phyloP scores from a whole-genome alignment of 2,329 filamentous ascomycete genomes.

The Neoarthrinium moseri region DNA sequence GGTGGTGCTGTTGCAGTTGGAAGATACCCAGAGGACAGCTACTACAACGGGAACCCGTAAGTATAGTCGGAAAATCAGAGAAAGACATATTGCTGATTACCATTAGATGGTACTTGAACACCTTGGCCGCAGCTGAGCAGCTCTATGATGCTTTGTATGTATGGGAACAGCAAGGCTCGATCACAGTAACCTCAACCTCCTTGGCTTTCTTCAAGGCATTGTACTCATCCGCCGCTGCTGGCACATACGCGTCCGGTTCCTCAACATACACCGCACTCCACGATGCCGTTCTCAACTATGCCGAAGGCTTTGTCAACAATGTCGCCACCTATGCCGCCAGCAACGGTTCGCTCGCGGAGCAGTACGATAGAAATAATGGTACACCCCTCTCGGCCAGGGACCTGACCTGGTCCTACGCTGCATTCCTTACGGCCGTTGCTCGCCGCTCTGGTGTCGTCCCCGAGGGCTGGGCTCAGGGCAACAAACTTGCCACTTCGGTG shows the following conservation, averaged over 20 bases:
- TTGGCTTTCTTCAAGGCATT: slow-evolving; percentile 71
- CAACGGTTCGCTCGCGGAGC: slow-evolving; percentile 67
- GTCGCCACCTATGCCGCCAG: slow-evolving; percentile 60
- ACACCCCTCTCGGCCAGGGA: slow-evolving; percentile 61
- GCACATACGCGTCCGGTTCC: slow-evolving; percentile 57
- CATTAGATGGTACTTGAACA: slow-evolving; percentile 69
- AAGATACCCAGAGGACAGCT: slow-evolving; percentile 70
- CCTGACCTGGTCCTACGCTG: slow-evolving; percentile 42
- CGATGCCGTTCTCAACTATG: slow-evolving; percentile 55
- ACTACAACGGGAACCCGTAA: slow-evolving; percentile 72
- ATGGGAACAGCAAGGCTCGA: slow-evolving; percentile 62
- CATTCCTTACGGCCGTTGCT: slow-evolving; percentile 60
- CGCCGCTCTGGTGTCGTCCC: slow-evolving; percentile 56
- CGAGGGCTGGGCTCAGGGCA: slow-evolving; percentile 49
- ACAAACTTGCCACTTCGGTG: slow-evolving; percentile 41
- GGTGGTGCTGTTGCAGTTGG: slow-evolving; percentile 63
- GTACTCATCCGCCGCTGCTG: slow-evolving; percentile 53
- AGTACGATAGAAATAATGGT: slow-evolving; percentile 57
- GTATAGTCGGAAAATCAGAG: background rate
- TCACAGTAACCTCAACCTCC: slow-evolving; percentile 64
- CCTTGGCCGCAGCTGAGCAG: slow-evolving; percentile 75
- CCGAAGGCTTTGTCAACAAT: slow-evolving; percentile 60
- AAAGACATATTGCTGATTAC: slow-evolving; percentile 11
- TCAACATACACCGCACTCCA: slow-evolving; percentile 54
- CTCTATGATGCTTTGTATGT: slow-evolving; percentile 74